Evolutionary conservation across 805 yeast species (phyloP).

Genomic region (Starmera amethionina): DNA sequence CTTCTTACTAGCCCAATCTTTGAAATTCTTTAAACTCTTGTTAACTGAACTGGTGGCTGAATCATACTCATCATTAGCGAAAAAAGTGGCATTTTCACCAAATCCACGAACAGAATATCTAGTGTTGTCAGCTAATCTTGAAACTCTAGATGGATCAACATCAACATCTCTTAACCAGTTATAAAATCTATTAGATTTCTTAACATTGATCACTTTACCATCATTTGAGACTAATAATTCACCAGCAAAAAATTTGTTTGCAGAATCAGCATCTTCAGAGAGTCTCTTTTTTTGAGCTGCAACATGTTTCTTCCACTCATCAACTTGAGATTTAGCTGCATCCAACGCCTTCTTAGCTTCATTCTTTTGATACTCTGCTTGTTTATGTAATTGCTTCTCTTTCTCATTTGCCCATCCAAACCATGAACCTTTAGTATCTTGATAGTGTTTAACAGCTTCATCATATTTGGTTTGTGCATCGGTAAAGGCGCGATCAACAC

Average conservation of each 20-base stretch:
- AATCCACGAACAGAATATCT: slow-evolving; percentile 31
- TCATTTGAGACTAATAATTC: neutral
- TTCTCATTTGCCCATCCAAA: slow-evolving; percentile 14
- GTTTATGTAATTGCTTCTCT: slow-evolving; percentile 14
- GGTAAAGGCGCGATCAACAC: neutral
- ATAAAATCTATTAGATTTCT: slow-evolving; percentile 10
- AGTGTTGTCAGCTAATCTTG: slow-evolving; percentile 23
- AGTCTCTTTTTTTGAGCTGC: slow-evolving; percentile 3
- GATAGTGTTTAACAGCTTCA: slow-evolving; percentile 24
- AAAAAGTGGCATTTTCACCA: slow-evolving; percentile 34
- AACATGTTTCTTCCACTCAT: slow-evolving; percentile 12
- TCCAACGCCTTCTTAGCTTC: slow-evolving; percentile 14
- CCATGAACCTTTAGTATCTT: slow-evolving; percentile 24
- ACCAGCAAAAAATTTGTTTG: neutral
- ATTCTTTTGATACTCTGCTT: slow-evolving; percentile 18
- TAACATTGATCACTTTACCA: neutral
- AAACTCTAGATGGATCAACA: slow-evolving; percentile 19
- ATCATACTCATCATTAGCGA: slow-evolving; percentile 31
- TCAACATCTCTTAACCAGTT: slow-evolving; percentile 18
- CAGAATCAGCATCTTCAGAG: slow-evolving; percentile 2
- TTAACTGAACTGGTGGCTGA: slow-evolving; percentile 4
- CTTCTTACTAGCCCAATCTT: slow-evolving; percentile 14
- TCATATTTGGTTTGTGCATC: slow-evolving; percentile 6
- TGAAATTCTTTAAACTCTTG: slow-evolving; percentile 6
- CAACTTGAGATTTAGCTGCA: slow-evolving; percentile 7